These are phyloP conservation scores for Neolentinus lepideus DNA, from an alignment of 1,284 basidiomycete species.

Conservation along the genomic window DNA sequence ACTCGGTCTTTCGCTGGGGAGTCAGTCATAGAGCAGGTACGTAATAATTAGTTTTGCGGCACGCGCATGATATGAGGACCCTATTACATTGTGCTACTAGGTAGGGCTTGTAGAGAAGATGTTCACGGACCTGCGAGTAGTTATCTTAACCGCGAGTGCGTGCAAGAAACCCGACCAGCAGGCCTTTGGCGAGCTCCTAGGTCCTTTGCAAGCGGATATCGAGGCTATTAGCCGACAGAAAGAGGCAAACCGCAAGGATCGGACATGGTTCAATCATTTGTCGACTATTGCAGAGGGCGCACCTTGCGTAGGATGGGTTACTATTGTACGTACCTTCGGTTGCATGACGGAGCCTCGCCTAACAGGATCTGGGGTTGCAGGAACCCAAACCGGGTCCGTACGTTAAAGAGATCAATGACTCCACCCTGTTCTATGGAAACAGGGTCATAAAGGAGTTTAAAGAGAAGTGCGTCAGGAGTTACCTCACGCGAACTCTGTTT, in stretches of 20 bases:
- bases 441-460: conserved; percentile 91
- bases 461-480: conserved; percentile 58
- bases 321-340: conserved; percentile 47
- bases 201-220: conserved; percentile 71
- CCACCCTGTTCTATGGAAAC: conserved; percentile 87
- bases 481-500: not conserved
- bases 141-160: conserved; percentile 62
- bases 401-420: conserved; percentile 84
- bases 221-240: conserved; percentile 74
- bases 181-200: conserved; percentile 54
- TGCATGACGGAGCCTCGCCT: not conserved
- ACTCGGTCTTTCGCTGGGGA: conserved; percentile 70
- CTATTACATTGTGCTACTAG: conserved; percentile 30
- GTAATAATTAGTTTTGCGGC: conserved; percentile 19
- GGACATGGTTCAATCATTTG: conserved; percentile 81
- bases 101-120: conserved; percentile 64
- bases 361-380: conserved; percentile 30
- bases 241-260: conserved; percentile 77
- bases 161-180: conserved; percentile 79
- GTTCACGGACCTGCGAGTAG: conserved; percentile 60
- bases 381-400: conserved; percentile 79
- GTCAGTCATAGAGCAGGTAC: conserved; percentile 72
- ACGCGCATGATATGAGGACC: not conserved
- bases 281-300: conserved; percentile 80
- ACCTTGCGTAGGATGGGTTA: conserved; percentile 89